Percentiles rank a stretch among this genome's conserved stretches.
phyloP scores from a whole-genome alignment of 768 basidiomycete species.

The Astraeus odoratus region DNA sequence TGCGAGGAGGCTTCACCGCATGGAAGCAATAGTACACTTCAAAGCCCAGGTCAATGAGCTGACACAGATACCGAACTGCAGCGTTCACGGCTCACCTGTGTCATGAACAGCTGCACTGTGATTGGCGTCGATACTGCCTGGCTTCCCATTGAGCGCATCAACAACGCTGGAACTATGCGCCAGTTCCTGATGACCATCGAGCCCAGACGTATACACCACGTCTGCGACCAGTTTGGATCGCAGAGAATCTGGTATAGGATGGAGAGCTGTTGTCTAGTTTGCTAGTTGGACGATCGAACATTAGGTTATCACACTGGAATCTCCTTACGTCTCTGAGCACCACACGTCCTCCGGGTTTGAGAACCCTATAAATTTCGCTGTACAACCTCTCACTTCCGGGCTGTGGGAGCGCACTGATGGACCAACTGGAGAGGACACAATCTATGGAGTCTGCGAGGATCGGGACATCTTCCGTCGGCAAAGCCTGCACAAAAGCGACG shows the following conservation, averaged over 20 bases:
- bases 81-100: not conserved
- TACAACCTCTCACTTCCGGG: constrained; percentile 35
- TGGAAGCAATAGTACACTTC: constrained; percentile 43
- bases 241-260: constrained; percentile 36
- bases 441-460: constrained; percentile 43
- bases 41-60: constrained; percentile 30
- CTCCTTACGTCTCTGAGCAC: constrained; percentile 41
- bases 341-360: constrained; percentile 53
- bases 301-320: too few species aligned
- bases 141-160: not conserved
- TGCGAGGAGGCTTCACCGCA: constrained; percentile 15
- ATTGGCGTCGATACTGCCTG: not conserved
- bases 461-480: constrained; percentile 39
- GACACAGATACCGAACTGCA: not conserved
- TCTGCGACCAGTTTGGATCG: constrained; percentile 35
- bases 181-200: constrained; percentile 34
- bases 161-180: constrained; percentile 31
- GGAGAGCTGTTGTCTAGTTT: constrained; percentile 40
- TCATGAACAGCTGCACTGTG: not conserved
- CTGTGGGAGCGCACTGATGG: constrained; percentile 33
- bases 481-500: constrained; percentile 41
- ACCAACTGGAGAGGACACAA: constrained; percentile 53
- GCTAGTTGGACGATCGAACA: too few species aligned
- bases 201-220: constrained; percentile 42
- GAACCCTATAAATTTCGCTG: constrained; percentile 41